Conservation (phyloP, 495 filamentous ascomycete species). For the Cercophora sp. region DNA sequence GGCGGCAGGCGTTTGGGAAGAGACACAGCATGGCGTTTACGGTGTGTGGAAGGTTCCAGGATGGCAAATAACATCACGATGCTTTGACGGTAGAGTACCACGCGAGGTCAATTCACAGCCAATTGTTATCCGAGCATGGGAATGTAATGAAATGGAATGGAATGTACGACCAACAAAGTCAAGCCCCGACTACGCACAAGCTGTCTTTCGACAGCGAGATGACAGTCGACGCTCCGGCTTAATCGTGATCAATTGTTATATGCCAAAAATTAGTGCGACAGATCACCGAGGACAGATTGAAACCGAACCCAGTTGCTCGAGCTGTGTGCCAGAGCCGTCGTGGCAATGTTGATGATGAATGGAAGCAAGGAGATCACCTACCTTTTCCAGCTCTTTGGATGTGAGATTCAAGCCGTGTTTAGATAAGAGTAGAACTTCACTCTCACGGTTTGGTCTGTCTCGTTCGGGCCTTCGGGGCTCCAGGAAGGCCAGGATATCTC, state of each 20-base stretch:
- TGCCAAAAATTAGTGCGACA: conserved; percentile 38
- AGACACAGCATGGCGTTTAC: neutral
- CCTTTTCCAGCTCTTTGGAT: too few relatives aligned
- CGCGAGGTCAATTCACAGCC: too few relatives aligned
- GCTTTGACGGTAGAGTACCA: too few relatives aligned
- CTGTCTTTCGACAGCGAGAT: conserved; percentile 70
- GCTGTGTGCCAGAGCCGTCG: conserved; percentile 33
- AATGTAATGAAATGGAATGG: too few relatives aligned
- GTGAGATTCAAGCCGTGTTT: too few relatives aligned
- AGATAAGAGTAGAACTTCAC: too few relatives aligned
- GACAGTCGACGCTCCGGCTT: conserved; percentile 81
- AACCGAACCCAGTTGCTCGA: conserved; percentile 47
- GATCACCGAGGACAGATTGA: conserved; percentile 44
- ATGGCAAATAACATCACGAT: too few relatives aligned
- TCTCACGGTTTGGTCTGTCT: too few relatives aligned
- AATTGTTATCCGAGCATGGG: too few relatives aligned
- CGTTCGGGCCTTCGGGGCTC: too few relatives aligned
- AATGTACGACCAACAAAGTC: conserved; percentile 80
- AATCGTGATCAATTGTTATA: conserved; percentile 71
- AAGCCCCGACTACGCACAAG: conserved; percentile 80
- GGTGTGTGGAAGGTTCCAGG: too few relatives aligned
- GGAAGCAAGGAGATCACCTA: neutral
- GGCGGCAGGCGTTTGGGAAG: neutral
- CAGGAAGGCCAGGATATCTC: too few relatives aligned
- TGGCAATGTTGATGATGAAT: conserved; percentile 22